These are phyloP conservation scores for Colletotrichum tabaci DNA, from an alignment of 2,329 filamentous ascomycete genomes.

Conservation along the genomic window DNA sequence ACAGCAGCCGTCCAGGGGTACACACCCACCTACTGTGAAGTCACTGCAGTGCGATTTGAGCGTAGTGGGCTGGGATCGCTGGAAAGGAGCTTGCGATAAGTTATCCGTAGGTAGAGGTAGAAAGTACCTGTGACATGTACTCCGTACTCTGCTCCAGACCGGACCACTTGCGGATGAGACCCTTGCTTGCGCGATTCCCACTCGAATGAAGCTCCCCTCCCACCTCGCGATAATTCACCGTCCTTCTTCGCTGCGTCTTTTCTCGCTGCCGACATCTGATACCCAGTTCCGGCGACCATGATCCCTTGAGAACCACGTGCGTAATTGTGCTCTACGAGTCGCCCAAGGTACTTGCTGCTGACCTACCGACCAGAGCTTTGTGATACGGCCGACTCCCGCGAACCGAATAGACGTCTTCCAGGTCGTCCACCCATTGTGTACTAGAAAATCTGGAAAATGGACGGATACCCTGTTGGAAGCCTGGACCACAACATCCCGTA, in stretches of 20 bases:
- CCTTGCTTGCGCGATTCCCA: slow-evolving; percentile 24
- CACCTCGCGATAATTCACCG: slow-evolving; percentile 11
- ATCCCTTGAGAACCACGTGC: slow-evolving; percentile 21
- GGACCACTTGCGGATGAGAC: slow-evolving; percentile 5
- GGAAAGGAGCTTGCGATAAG: slow-evolving; percentile 29
- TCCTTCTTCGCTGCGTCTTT: background rate
- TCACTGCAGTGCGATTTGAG: slow-evolving; percentile 11
- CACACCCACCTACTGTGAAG: slow-evolving; percentile 25
- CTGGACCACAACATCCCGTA: slow-evolving; percentile 90
- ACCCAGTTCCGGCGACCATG: slow-evolving; percentile 18
- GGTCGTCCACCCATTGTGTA: slow-evolving; percentile 48
- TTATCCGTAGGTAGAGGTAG: no score
- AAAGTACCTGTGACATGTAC: slow-evolving; percentile 22
- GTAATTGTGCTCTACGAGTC: slow-evolving; percentile 1
- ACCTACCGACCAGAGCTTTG: slow-evolving; percentile 23
- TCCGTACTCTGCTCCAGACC: background rate
- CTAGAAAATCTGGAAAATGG: slow-evolving; percentile 67
- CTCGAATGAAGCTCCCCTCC: slow-evolving; percentile 18
- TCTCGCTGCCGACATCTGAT: background rate
- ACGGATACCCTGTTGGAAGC: slow-evolving; percentile 84
- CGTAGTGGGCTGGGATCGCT: slow-evolving; percentile 34
- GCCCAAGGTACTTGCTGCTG: background rate
- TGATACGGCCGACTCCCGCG: slow-evolving; percentile 26
- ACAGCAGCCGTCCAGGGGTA: slow-evolving; percentile 13
- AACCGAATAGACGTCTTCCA: slow-evolving; percentile 22